Evolutionary conservation across 768 basidiomycete species (phyloP), one percentile per base, ranked within the genome.

Genomic region (Mycena vitilis): DNA sequence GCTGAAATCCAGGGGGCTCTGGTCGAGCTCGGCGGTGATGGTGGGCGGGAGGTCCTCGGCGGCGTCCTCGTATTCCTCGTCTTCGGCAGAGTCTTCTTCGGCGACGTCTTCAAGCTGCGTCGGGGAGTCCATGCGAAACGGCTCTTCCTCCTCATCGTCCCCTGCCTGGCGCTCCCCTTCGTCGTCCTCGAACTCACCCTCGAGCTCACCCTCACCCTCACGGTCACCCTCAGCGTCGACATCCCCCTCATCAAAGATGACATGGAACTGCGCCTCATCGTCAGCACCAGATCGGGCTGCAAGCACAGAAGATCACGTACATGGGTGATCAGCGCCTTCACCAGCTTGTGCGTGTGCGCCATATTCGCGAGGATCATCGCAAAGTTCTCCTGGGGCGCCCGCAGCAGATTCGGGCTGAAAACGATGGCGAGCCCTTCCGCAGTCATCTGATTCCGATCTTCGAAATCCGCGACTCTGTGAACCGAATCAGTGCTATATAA

Each of bases 391-490:
- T 91, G 88, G 3, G 91, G 92, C 5, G 92, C 90, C 22, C 93
- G 89, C 59, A 94, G 76, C 54, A 95, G 78, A 75, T 93, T 94
- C 8, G 92, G 93, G 68, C 92, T 92, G 78, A 95, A 95, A 20
- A 95, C 93, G 60, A 95, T 94, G 0, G 95, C 91, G 4, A 96
- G 83, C 9, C 91, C 89, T 71, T 95, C 91, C 1, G 93, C 89
- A 2, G 92, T 93, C 95, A 96, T 96, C 67, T 95, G 94, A 73
- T 95, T 96, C 56, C 89, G 86, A 65, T 95, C 94, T 75, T 95
- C 94, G 78, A 86, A 93, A 75, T 95, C 93, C 5, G 93, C 93
- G n/a, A 95, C 92, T 75, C 93, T 93, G 74, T 6, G 53, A 40
- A 49, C 34, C 36, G 18, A 44, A 23, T 51, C 16, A 42, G 57